Conservation (phyloP, 1,284 basidiomycete species). For the Amylostereum areolatum region DNA sequence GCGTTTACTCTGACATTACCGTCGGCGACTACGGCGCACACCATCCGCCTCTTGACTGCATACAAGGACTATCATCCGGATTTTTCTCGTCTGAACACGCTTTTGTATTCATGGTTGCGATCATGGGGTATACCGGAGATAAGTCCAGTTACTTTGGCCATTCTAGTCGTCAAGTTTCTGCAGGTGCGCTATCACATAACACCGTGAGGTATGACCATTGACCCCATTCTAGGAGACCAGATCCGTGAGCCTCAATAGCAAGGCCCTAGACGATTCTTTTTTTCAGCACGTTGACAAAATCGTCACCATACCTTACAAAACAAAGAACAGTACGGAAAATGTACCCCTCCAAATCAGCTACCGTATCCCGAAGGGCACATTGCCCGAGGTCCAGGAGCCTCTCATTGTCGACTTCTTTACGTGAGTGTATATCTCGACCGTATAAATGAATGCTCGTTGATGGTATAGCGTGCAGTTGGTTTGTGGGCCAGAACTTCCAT, state of each 20-base stretch:
- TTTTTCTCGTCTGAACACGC: slow-evolving; percentile 1
- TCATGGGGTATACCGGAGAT: slow-evolving; percentile 11
- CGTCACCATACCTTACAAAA: too few relatives aligned
- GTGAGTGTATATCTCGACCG: slow-evolving; percentile 1
- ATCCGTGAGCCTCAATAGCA: too few relatives aligned
- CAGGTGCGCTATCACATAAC: slow-evolving; percentile 3
- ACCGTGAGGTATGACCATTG: too few relatives aligned
- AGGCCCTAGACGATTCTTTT: too few relatives aligned
- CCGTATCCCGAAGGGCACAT: slow-evolving; percentile 2
- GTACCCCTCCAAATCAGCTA: too few relatives aligned
- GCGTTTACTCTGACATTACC: slow-evolving; percentile 10
- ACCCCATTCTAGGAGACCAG: too few relatives aligned
- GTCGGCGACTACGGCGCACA: slow-evolving; percentile 5
- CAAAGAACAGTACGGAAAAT: too few relatives aligned
- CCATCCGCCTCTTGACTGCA: slow-evolving; percentile 2
- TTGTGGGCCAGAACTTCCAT: slow-evolving; percentile 8
- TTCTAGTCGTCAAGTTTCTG: slow-evolving; percentile 12
- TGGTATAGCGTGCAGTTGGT: slow-evolving; percentile 4
- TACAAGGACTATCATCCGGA: slow-evolving; percentile 4
- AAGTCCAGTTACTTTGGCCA: slow-evolving; percentile 3
- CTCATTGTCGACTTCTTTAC: slow-evolving; percentile 8
- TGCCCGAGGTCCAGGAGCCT: neutral
- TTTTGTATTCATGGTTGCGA: slow-evolving; percentile 11
- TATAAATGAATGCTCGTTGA: neutral
- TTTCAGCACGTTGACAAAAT: too few relatives aligned